Evolutionary conservation across 495 filamentous ascomycete genomes (phyloP).

Genomic region (Penicillium daleae): DNA sequence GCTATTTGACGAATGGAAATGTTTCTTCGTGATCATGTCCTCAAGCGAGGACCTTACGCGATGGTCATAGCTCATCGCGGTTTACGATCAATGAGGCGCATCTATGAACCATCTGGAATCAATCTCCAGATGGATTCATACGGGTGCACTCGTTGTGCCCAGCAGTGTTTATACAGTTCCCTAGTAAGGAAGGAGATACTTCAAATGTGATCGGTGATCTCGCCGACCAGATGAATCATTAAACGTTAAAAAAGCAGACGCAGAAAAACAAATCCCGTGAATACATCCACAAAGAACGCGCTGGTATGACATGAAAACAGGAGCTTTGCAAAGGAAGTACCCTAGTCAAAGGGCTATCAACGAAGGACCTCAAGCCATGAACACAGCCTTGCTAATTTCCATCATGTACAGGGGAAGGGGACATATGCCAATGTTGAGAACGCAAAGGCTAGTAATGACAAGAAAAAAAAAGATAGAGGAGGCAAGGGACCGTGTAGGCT

Average conservation of each 20-base stretch:
- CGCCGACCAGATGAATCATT: conserved; percentile 9
- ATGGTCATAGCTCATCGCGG: neutral
- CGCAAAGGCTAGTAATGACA: conserved; percentile 20
- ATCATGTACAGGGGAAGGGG: conserved; percentile 39
- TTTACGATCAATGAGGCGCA: neutral
- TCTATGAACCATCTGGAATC: neutral
- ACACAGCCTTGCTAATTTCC: conserved; percentile 28
- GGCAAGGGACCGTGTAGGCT: conserved; percentile 34
- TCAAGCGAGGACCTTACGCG: neutral
- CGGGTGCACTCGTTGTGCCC: neutral
- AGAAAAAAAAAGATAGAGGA: conserved; percentile 18
- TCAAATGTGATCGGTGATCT: conserved; percentile 4
- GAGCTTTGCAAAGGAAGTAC: conserved; percentile 8
- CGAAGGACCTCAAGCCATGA: conserved; percentile 20
- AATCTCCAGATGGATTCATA: neutral
- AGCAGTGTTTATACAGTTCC: neutral
- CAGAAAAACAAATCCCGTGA: conserved; percentile 14
- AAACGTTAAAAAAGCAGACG: conserved; percentile 16
- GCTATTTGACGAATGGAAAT: neutral
- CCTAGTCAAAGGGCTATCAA: conserved; percentile 6
- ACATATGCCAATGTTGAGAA: conserved; percentile 11
- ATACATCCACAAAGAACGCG: conserved; percentile 19
- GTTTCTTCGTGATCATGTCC: neutral
- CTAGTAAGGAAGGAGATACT: neutral
- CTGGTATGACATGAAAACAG: conserved; percentile 23